Conservation (phyloP, 225 moss, liverwort and hornwort genomes). For the Climacium dendroides region DNA sequence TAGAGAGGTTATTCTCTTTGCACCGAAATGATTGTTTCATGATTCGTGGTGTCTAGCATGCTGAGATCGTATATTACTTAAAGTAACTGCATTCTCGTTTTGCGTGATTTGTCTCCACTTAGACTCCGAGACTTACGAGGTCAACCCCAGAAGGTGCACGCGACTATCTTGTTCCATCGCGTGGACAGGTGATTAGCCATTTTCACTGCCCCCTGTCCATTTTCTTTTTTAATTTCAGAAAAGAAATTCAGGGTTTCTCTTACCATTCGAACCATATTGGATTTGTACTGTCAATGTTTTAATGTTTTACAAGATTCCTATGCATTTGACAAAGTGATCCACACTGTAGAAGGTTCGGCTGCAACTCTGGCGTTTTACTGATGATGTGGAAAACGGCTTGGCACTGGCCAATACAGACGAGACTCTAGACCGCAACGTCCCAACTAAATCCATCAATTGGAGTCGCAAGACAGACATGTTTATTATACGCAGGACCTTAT, state of each 20-base stretch:
- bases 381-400: background rate
- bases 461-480: background rate
- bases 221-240: background rate
- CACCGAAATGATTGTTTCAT: no score
- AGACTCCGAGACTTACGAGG: no score
- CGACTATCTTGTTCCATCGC: no score
- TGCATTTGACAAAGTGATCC: background rate
- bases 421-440: background rate
- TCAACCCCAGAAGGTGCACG: no score
- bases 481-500: background rate
- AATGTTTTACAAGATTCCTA: background rate
- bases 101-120: no score
- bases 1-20: no score
- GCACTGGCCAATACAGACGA: background rate
- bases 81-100: no score
- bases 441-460: background rate
- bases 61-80: no score
- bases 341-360: background rate
- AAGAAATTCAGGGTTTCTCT: background rate
- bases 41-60: no score
- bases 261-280: background rate
- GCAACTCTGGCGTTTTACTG: background rate
- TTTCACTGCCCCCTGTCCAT: no score
- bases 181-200: no score
- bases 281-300: background rate